phyloP scores from a whole-genome alignment of 1,284 basidiomycete species.

The Sphagnurus paluster region DNA sequence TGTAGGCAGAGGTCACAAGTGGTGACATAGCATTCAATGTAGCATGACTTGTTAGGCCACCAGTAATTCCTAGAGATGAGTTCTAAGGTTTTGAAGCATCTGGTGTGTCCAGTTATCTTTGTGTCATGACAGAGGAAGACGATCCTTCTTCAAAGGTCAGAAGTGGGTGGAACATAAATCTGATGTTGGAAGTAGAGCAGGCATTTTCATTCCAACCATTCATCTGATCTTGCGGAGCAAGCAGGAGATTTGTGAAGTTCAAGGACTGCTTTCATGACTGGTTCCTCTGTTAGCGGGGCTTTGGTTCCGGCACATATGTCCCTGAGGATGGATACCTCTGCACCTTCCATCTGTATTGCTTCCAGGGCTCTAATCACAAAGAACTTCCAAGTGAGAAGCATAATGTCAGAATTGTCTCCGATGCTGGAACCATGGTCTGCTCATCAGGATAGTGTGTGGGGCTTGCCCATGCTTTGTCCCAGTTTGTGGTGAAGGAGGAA shows the following conservation, averaged over 20 bases:
- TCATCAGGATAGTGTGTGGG: background rate
- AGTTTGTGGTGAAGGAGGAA: constrained; percentile 35
- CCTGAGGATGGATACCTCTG: no score
- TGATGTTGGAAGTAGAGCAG: constrained; percentile 8
- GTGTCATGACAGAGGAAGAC: constrained; percentile 28
- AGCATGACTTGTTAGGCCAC: constrained; percentile 31
- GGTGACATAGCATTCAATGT: constrained; percentile 29
- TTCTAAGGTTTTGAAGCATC: constrained; percentile 21
- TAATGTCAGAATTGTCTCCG: constrained; percentile 4
- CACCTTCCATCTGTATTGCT: constrained; percentile 26
- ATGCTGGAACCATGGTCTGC: background rate
- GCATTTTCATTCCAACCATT: no score
- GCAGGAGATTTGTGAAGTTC: no score
- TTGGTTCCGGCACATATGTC: no score
- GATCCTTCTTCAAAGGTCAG: constrained; percentile 28
- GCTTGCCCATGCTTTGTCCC: constrained; percentile 12
- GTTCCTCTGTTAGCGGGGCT: no score
- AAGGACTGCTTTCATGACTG: no score
- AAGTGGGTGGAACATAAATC: constrained; percentile 34
- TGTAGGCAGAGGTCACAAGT: constrained; percentile 33
- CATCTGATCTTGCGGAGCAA: no score
- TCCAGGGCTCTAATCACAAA: constrained; percentile 6
- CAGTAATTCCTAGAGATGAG: constrained; percentile 27
- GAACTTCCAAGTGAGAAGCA: background rate
- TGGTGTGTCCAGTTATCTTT: constrained; percentile 28